Percentiles rank a stretch among this genome's conserved stretches.
phyloP scores from a whole-genome alignment of 2,329 filamentous ascomycete genomes.

The Ophiobolus disseminans region DNA sequence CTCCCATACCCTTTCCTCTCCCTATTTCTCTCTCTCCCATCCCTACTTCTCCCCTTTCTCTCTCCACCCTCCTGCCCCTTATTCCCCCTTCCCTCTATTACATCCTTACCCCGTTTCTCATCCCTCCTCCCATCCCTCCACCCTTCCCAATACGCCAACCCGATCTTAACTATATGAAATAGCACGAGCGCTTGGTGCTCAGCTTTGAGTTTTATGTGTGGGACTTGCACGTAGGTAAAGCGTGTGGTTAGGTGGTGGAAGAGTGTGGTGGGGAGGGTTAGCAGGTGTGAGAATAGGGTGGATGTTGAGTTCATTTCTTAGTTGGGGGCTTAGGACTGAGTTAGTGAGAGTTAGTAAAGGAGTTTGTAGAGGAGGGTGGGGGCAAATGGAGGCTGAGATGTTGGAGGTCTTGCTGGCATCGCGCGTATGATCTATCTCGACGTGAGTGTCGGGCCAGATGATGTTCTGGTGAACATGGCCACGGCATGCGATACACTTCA shows the following conservation, averaged over 20 bases:
- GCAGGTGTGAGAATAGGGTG: no score
- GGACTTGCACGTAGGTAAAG: conserved; percentile 16
- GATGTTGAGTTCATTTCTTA: no score
- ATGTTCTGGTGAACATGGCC: no score
- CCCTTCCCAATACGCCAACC: conserved; percentile 5
- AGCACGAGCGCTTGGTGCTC: conserved; percentile 19
- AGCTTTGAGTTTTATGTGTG: conserved; percentile 26
- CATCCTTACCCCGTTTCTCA: neutral
- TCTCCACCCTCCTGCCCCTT: neutral
- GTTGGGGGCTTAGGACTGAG: no score
- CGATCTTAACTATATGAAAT: conserved; percentile 9
- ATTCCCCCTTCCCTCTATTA: neutral
- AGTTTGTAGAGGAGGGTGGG: no score
- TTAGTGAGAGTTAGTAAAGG: no score
- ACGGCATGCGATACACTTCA: no score
- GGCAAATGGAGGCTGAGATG: no score
- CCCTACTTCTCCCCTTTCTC: neutral
- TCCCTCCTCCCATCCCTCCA: conserved; percentile 8
- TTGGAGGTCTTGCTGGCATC: no score
- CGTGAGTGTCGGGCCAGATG: no score
- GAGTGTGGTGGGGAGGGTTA: neutral
- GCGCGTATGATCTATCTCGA: no score
- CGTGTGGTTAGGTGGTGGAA: neutral
- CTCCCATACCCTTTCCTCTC: neutral
- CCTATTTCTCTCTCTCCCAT: neutral